Percentiles rank a stretch among this genome's conserved stretches.
Evolutionary conservation across 2,329 filamentous ascomycete species (phyloP).

Genomic region (Chrysoporthe cubensis): DNA sequence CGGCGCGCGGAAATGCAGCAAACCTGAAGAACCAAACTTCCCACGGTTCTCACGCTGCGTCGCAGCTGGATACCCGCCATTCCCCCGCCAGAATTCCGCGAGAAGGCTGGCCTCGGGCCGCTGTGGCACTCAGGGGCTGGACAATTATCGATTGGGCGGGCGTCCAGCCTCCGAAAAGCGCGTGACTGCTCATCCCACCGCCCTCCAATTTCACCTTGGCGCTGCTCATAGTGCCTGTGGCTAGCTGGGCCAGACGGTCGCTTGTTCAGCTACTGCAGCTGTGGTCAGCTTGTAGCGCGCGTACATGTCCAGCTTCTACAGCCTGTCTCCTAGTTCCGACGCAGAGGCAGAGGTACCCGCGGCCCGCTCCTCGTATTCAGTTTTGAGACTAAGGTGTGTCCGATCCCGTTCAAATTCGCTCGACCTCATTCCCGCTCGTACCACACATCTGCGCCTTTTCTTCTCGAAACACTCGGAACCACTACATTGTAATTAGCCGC

Average conservation of each 20-base stretch:
- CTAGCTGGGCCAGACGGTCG: not conserved
- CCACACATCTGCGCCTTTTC: too few relatives aligned
- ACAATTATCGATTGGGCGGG: not conserved
- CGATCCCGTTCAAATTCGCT: not conserved
- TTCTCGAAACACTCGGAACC: too few relatives aligned
- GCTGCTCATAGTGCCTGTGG: not conserved
- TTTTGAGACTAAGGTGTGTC: not conserved
- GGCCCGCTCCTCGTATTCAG: not conserved
- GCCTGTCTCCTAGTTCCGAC: not conserved
- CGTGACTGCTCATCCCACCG: not conserved
- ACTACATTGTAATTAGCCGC: too few relatives aligned
- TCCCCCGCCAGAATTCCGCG: not conserved
- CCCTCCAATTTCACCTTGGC: not conserved
- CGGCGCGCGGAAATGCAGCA: not conserved
- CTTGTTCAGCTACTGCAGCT: conserved; percentile 1
- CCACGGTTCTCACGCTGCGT: too few relatives aligned
- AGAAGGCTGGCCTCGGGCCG: not conserved
- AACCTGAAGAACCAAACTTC: not conserved
- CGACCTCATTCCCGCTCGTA: too few relatives aligned
- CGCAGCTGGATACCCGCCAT: too few relatives aligned
- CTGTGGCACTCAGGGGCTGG: conserved; percentile 1
- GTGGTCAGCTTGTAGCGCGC: not conserved
- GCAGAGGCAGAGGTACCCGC: not conserved
- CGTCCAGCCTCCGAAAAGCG: not conserved
- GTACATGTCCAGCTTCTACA: not conserved